phyloP scores from a whole-genome alignment of 2,329 filamentous ascomycete species.

The Clonostachys chloroleuca region DNA sequence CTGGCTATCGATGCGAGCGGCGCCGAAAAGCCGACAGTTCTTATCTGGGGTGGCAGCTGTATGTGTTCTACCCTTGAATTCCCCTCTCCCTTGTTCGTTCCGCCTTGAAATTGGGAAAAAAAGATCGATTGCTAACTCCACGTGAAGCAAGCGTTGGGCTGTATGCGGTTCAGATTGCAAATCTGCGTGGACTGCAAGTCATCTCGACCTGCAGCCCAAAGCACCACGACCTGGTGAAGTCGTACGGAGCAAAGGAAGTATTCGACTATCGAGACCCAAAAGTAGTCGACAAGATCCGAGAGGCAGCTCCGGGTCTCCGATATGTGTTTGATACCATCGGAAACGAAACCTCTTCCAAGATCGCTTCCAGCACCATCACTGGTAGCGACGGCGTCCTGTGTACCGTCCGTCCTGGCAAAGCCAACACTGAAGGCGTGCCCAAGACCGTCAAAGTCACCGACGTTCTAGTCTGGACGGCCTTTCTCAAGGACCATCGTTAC shows the following conservation, averaged over 20 bases:
- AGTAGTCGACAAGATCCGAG: constrained; percentile 25
- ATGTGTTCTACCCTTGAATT: no score
- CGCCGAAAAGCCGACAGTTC: constrained; percentile 11
- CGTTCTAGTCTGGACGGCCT: constrained; percentile 36
- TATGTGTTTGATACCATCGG: constrained; percentile 38
- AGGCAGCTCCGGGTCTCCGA: constrained; percentile 19
- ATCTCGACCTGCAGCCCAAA: constrained; percentile 26
- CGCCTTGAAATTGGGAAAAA: no score
- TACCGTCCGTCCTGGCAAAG: constrained; percentile 33
- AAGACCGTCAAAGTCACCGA: constrained; percentile 25
- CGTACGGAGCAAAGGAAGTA: constrained; percentile 22
- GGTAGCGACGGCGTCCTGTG: constrained; percentile 22
- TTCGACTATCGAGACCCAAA: constrained; percentile 32
- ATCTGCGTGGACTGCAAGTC: constrained; percentile 19
- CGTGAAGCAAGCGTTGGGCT: constrained; percentile 27
- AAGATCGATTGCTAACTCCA: background rate
- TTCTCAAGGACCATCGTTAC: constrained; percentile 31
- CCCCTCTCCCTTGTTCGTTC: no score
- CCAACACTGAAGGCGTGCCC: constrained; percentile 25
- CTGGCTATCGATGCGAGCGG: constrained; percentile 20
- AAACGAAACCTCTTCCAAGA: constrained; percentile 22
- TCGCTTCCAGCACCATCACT: constrained; percentile 20
- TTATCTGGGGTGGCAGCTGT: constrained; percentile 40
- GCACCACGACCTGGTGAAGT: constrained; percentile 21
- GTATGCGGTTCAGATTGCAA: constrained; percentile 27